Evolutionary conservation across 306 rosid genomes (phyloP).

Genomic region (barrel medic (Medicago truncatula)): DNA sequence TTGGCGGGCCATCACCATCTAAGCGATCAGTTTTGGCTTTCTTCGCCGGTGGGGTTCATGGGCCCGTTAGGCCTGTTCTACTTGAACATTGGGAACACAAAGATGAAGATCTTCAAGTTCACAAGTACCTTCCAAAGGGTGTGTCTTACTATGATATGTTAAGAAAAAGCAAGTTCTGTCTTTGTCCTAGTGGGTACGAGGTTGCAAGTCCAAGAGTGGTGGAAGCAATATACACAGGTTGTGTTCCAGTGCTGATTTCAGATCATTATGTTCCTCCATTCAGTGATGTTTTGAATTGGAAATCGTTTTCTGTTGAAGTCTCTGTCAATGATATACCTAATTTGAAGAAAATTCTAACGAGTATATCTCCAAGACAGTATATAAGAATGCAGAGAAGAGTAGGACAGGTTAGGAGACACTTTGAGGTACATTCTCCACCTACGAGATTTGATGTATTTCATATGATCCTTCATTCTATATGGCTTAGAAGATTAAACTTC

Average conservation of each 20-base stretch:
- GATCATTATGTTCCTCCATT: slow-evolving; percentile 87
- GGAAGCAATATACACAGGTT: slow-evolving; percentile 93
- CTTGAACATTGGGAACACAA: slow-evolving; percentile 90
- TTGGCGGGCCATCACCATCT: slow-evolving; percentile 88
- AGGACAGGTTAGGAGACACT: slow-evolving; percentile 70
- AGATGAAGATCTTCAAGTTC: slow-evolving; percentile 68
- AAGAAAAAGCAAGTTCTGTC: slow-evolving; percentile 78
- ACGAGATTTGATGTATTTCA: slow-evolving; percentile 83
- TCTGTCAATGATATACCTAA: slow-evolving; percentile 68
- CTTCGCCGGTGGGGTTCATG: slow-evolving; percentile 93
- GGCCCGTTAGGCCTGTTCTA: slow-evolving; percentile 64
- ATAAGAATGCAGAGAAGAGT: slow-evolving; percentile 87
- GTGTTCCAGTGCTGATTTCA: slow-evolving; percentile 87
- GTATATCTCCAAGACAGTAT: slow-evolving; percentile 69
- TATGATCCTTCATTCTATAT: slow-evolving; percentile 89
- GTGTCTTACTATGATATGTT: slow-evolving; percentile 77
- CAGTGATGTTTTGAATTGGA: slow-evolving; percentile 89
- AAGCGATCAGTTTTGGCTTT: slow-evolving; percentile 70
- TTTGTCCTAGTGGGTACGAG: slow-evolving; percentile 96
- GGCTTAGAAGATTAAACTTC: slow-evolving; percentile 88
- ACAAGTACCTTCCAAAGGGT: slow-evolving; percentile 81
- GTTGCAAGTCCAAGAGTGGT: slow-evolving; percentile 94
- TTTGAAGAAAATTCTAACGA: slow-evolving; percentile 71
- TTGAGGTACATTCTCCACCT: slow-evolving; percentile 82
- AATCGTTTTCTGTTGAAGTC: slow-evolving; percentile 80